These are phyloP conservation scores for Betula pendula DNA, from an alignment of 306 rosid genomes.

Conservation along the genomic window DNA sequence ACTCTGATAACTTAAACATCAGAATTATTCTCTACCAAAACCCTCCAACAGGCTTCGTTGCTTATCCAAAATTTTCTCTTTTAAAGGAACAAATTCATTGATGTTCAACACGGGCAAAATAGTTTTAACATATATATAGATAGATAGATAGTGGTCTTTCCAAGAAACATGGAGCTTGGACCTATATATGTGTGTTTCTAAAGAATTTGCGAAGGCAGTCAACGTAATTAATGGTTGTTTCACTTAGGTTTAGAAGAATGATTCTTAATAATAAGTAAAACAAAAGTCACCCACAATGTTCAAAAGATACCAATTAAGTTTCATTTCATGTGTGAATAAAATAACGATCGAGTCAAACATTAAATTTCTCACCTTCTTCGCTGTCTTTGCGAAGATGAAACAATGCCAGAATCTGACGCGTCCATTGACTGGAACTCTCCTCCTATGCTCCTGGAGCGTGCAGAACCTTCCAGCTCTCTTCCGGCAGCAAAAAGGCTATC, in stretches of 20 bases:
- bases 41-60: too few relatives aligned
- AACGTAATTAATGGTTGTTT: background rate
- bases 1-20: too few relatives aligned
- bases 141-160: too few relatives aligned
- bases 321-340: too few relatives aligned
- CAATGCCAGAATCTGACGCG: conserved; percentile 13
- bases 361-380: conserved; percentile 47
- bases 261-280: background rate
- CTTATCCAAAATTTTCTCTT: too few relatives aligned
- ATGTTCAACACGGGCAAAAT: too few relatives aligned
- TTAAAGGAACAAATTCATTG: too few relatives aligned
- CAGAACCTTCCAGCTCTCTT: conserved; percentile 24
- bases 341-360: background rate
- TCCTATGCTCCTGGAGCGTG: conserved; percentile 20
- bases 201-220: background rate
- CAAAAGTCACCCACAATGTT: background rate
- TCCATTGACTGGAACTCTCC: conserved; percentile 29
- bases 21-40: too few relatives aligned
- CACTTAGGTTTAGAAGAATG: background rate
- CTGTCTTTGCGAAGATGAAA: conserved; percentile 37
- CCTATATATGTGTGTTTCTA: too few relatives aligned
- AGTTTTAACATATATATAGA: too few relatives aligned
- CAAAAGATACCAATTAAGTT: too few relatives aligned
- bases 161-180: too few relatives aligned
- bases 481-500: conserved; percentile 13